These are phyloP conservation scores for Hymenoscyphus repandus DNA, from an alignment of 2,329 filamentous ascomycete species.

Conservation along the genomic window DNA sequence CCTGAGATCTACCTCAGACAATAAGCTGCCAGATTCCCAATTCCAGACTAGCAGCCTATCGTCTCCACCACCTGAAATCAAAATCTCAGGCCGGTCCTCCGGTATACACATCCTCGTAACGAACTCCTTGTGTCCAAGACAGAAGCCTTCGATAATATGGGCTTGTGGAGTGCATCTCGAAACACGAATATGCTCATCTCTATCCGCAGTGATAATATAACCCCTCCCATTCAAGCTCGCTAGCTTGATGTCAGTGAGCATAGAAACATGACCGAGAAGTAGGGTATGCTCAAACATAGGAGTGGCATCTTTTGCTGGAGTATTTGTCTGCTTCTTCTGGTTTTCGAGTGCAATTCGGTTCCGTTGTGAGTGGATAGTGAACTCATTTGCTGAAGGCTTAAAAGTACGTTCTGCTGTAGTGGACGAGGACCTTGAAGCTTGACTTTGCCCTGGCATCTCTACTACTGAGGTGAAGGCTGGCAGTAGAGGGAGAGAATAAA, in stretches of 20 bases:
- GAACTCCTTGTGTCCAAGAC: constrained; percentile 83
- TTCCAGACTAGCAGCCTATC: constrained; percentile 75
- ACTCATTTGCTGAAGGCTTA: constrained; percentile 49
- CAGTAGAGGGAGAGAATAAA: constrained; percentile 79
- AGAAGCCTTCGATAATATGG: constrained; percentile 84
- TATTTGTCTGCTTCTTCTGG: constrained; percentile 44
- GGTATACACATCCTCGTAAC: constrained; percentile 71
- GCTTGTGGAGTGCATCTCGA: constrained; percentile 77
- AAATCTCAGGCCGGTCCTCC: constrained; percentile 45
- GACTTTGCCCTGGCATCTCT: constrained; percentile 8
- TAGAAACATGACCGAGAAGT: constrained; percentile 88
- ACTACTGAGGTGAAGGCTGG: constrained; percentile 13
- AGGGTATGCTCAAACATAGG: constrained; percentile 68
- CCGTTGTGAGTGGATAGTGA: constrained; percentile 60
- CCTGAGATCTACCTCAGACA: constrained; percentile 50
- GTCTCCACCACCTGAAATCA: constrained; percentile 87
- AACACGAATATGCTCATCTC: constrained; percentile 82
- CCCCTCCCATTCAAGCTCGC: constrained; percentile 46
- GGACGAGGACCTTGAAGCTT: constrained; percentile 11
- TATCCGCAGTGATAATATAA: constrained; percentile 63
- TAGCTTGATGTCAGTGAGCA: constrained; percentile 73
- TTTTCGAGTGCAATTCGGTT: constrained; percentile 56
- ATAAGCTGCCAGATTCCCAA: constrained; percentile 51
- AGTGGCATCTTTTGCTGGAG: constrained; percentile 26
- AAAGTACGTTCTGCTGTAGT: constrained; percentile 29